Evolutionary conservation across 257 asterid species (phyloP).

Genomic region (Voacanga thouarsii): DNA sequence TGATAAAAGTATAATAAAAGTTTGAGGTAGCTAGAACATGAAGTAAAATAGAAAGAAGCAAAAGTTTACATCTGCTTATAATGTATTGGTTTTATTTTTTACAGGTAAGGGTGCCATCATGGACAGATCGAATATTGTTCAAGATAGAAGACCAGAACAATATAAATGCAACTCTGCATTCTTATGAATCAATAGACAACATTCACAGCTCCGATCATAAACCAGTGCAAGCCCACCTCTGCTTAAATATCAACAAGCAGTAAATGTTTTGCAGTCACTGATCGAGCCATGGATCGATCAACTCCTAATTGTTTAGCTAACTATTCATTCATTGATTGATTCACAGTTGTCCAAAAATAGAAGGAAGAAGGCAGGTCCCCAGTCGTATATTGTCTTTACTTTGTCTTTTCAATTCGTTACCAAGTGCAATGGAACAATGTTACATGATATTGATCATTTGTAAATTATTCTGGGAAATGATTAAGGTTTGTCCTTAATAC

Average conservation of each 20-base stretch:
- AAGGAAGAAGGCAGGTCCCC: neutral
- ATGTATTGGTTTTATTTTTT: no score
- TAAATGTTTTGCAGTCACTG: neutral
- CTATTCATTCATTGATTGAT: neutral
- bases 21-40: neutral
- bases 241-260: conserved; percentile 38
- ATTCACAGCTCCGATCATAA: conserved; percentile 63
- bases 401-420: no score
- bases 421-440: no score
- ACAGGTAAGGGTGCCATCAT: conserved; percentile 77
- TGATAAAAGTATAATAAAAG: neutral
- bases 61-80: neutral
- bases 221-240: conserved; percentile 69
- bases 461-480: no score
- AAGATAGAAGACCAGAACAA: conserved; percentile 43
- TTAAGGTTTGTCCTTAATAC: neutral
- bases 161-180: conserved; percentile 47
- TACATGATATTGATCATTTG: no score
- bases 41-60: no score
- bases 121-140: conserved; percentile 73
- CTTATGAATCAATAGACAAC: conserved; percentile 52
- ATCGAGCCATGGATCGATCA: no score
- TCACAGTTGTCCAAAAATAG: no score
- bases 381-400: neutral
- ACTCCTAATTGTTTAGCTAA: no score